Evolutionary conservation across 202 grass and related monocot genomes (phyloP), one percentile per base, ranked within the genome.

Genomic region (Setaria italica): DNA sequence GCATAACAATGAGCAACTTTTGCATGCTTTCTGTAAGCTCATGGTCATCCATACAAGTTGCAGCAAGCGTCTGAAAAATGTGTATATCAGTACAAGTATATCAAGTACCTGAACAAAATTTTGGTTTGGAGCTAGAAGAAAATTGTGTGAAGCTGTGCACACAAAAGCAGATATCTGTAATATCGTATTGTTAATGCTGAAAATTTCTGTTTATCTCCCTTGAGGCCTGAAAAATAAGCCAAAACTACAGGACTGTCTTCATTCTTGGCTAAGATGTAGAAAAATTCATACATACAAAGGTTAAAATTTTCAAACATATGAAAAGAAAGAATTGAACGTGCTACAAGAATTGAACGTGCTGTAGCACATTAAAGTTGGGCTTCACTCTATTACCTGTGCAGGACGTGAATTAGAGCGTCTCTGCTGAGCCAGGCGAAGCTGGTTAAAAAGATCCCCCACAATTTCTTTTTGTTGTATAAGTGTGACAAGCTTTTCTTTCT

Each of bases 401-500:
- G 95, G 95, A 14, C 95, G 93, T 82, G 72, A 87, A 93, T 95
- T 88, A 81, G 70, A 85, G 70, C 91, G 91, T 62, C 95, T 89
- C 81, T 98, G 95, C 70, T 85, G 85, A 81, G 95, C 87, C 62
- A 98, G 86, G 21, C 93, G 91, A 65, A 98, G 84, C 85, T 98
- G 95, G 85, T 98, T 95, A 78, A 98, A 98, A 84, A 98, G 88
- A 85, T 94, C 93, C 75, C 95, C 95, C 50, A 95, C 95, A 80
- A 86, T 78, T 92, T 98, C 93, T 43, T 98, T 98, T 84, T 98
- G 95, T 89, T 95, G 79, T 88, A 98, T 92, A 87, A 98, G 91
- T 58, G 90, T 82, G 57, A 98, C 58, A 64, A 98, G 85, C 85
- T 85, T 80, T 90, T 89, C 91, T 88, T 92, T 98, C 42, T 87